Base-by-base conservation (phyloP, 2,329 filamentous ascomycete genomes). In the Phyllosticta ampelicida region DNA sequence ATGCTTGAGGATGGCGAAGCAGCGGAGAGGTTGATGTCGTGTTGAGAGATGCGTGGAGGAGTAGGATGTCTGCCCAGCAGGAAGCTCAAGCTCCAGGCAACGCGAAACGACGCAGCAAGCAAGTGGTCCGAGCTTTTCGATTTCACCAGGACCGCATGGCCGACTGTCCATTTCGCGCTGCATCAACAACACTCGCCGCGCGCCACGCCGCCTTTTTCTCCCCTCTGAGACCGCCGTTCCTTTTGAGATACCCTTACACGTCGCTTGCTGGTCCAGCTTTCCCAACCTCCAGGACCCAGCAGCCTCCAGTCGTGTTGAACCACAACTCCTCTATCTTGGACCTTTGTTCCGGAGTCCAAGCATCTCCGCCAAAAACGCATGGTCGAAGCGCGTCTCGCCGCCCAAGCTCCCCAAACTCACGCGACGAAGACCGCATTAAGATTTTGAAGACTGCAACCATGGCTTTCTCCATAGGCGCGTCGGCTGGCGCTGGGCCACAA, bases 401-500 rank as follows among this genome's bases (percentile, higher is more conserved):
- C 36, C 36, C 16, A n/a, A 44, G 36, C 36, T 44, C n/a, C 36
- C 5, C 16, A 44, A n/a, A 3, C 8, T 18, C 13, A 44, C 36
- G 36, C 36, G 36, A 44, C 36, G 36, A 44, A 4, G 6, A 3
- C 36, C 36, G 13, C 6, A n/a, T 6, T 16, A n/a, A 16, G 36
- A n/a, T n/a, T 16, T 16, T 44, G 13, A 44, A 44, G 36, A 44
- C 36, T 44, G 67, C 67, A 56, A 70, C 59, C 62, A 85, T 89
- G 86, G 82, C 85, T 59, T 87, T 87, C 72, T 77, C 79, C 70
- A 85, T 85, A 53, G n/a, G 70, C 55, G 68, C 66, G 58, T 74
- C 71, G 60, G 70, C 71, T 61, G 77, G 72, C 57, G 67, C 67
- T 57, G 69, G 60, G 62, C 66, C 64, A 51, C 70, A 69, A 61